These are phyloP conservation scores for Neocucurbitaria cava DNA, from an alignment of 2,329 filamentous ascomycete species.

Conservation along the genomic window DNA sequence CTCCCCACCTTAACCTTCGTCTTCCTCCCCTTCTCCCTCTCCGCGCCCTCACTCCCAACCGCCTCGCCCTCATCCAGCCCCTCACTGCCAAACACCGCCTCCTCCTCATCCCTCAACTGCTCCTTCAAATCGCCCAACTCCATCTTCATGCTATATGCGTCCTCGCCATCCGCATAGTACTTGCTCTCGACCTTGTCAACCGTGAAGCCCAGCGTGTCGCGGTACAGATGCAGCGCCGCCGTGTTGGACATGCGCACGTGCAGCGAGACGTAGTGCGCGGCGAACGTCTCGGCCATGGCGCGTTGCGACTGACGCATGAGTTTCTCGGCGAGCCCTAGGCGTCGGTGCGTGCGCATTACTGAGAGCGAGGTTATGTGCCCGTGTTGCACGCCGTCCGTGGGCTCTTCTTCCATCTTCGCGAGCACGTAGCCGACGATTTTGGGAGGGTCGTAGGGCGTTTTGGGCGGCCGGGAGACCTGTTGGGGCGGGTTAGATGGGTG, in stretches of 20 bases:
- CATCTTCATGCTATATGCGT: slow-evolving; percentile 93
- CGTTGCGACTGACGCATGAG: slow-evolving; percentile 95
- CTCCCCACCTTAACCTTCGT: slow-evolving; percentile 83
- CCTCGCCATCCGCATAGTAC: slow-evolving; percentile 97
- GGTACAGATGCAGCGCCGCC: slow-evolving; percentile 90
- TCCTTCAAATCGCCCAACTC: slow-evolving; percentile 70
- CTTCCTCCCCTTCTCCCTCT: slow-evolving; percentile 42
- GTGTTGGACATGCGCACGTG: slow-evolving; percentile 95
- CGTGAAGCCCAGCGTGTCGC: slow-evolving; percentile 60
- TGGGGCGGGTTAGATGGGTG: not conserved
- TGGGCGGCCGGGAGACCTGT: slow-evolving; percentile 74
- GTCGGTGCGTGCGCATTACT: slow-evolving; percentile 94
- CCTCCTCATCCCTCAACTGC: slow-evolving; percentile 56
- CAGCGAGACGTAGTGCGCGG: slow-evolving; percentile 89
- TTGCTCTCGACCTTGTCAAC: slow-evolving; percentile 70
- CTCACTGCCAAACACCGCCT: slow-evolving; percentile 48
- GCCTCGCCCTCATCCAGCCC: slow-evolving; percentile 45
- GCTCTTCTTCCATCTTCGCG: slow-evolving; percentile 99
- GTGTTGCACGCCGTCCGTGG: slow-evolving; percentile 85
- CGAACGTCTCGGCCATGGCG: slow-evolving; percentile 95
- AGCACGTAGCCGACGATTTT: slow-evolving; percentile 99
- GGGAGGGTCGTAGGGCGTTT: slow-evolving; percentile 84
- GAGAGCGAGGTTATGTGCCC: slow-evolving; percentile 95
- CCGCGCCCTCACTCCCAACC: slow-evolving; percentile 43
- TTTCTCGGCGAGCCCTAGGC: slow-evolving; percentile 93